These are phyloP conservation scores for Cladosporium sp. DNA, from an alignment of 2,329 filamentous ascomycete genomes.

Conservation along the genomic window DNA sequence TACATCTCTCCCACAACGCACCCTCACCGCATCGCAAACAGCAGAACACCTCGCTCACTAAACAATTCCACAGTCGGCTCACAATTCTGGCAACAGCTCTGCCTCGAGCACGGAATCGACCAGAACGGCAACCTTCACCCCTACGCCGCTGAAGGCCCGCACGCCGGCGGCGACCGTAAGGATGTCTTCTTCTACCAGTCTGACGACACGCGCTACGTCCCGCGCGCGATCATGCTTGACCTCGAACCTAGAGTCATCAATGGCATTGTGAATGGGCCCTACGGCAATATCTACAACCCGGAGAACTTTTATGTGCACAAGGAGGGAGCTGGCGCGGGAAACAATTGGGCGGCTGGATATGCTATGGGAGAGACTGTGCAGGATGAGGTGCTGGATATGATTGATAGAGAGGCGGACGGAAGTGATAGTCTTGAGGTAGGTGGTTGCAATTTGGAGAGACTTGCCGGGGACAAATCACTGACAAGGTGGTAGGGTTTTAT, in stretches of 20 bases:
- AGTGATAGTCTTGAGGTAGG: slow-evolving; percentile 87
- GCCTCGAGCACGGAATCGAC: slow-evolving; percentile 95
- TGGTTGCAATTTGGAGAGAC: neutral
- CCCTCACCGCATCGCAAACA: slow-evolving; percentile 11
- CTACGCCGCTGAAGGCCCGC: slow-evolving; percentile 73
- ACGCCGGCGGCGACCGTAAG: slow-evolving; percentile 79
- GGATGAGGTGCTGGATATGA: slow-evolving; percentile 99
- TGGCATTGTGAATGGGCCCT: slow-evolving; percentile 84
- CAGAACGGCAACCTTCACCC: slow-evolving; percentile 96
- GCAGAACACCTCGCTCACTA: slow-evolving; percentile 11
- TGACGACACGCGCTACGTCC: slow-evolving; percentile 97
- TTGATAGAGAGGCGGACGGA: slow-evolving; percentile 94
- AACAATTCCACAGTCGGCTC: slow-evolving; percentile 65
- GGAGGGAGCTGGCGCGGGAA: slow-evolving; percentile 86
- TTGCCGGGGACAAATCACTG: slow-evolving; percentile 34
- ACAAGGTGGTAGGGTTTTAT: slow-evolving; percentile 65
- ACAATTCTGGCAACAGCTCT: slow-evolving; percentile 98
- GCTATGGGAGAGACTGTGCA: slow-evolving; percentile 85
- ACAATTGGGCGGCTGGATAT: slow-evolving; percentile 98
- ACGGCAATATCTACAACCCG: slow-evolving; percentile 98
- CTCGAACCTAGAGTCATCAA: slow-evolving; percentile 92
- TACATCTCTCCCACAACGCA: slow-evolving; percentile 49
- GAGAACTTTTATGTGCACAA: slow-evolving; percentile 98
- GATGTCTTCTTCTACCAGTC: slow-evolving; percentile 99
- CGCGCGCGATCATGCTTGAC: slow-evolving; percentile 89